Percentiles rank a stretch among this genome's conserved stretches.
Conservation (phyloP, 2,329 filamentous ascomycete species). For the Aspergillus udagawae region DNA sequence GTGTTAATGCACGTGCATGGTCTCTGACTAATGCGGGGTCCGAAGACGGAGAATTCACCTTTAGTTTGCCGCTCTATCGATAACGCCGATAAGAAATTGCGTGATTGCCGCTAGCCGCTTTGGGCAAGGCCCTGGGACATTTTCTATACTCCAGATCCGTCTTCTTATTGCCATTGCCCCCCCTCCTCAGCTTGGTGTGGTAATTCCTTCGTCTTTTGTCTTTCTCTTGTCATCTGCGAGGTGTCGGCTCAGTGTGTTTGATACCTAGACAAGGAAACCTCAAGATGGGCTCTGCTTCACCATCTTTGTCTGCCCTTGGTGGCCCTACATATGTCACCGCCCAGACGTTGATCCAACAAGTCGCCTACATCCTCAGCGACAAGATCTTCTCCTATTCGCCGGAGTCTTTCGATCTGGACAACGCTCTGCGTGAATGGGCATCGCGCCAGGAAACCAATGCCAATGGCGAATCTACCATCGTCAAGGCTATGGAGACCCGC, state of each 20-base stretch:
- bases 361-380: slow-evolving; percentile 91
- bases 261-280: slow-evolving; percentile 24
- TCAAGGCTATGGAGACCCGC: slow-evolving; percentile 80
- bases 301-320: slow-evolving; percentile 58
- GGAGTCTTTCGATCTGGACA: slow-evolving; percentile 85
- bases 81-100: slow-evolving; percentile 36
- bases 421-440: slow-evolving; percentile 76
- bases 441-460: slow-evolving; percentile 68
- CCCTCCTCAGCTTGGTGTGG: slow-evolving; percentile 13
- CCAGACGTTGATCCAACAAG: slow-evolving; percentile 90
- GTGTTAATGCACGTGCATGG: not conserved
- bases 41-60: slow-evolving; percentile 16
- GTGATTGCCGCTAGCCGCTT: slow-evolving; percentile 32
- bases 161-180: slow-evolving; percentile 12
- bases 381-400: slow-evolving; percentile 97
- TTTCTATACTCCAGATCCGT: slow-evolving; percentile 22
- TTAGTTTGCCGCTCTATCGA: slow-evolving; percentile 13
- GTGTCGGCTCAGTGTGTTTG: slow-evolving; percentile 19
- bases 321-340: slow-evolving; percentile 91
- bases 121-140: slow-evolving; percentile 24
- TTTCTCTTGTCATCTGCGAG: slow-evolving; percentile 21
- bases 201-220: slow-evolving; percentile 17
- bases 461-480: slow-evolving; percentile 72
- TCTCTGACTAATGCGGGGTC: slow-evolving; percentile 16
- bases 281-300: slow-evolving; percentile 32